A percentile compares a stretch with the other conserved stretches of the same genome.
These are phyloP conservation scores for Acrocalymma vagum DNA, from an alignment of 2,329 filamentous ascomycete species.

Conservation along the genomic window DNA sequence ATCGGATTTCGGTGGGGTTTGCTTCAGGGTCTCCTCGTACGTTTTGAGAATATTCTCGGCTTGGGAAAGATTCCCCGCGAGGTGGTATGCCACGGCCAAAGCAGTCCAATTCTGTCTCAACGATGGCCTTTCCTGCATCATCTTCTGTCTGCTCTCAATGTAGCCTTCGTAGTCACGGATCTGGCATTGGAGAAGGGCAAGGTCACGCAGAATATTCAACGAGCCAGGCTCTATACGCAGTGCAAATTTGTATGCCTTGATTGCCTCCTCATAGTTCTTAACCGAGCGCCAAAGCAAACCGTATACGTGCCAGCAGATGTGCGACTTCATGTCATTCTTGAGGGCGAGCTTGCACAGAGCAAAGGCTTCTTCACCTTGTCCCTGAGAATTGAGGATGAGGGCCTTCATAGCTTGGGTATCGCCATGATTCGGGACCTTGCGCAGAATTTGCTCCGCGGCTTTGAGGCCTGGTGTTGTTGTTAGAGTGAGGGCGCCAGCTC, in stretches of 20 bases:
- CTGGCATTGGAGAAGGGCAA: conserved; percentile 92
- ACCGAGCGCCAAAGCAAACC: conserved; percentile 89
- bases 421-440: conserved; percentile 94
- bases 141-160: conserved; percentile 84
- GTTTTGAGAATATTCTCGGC: conserved; percentile 91
- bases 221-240: conserved; percentile 93
- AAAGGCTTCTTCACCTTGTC: conserved; percentile 94
- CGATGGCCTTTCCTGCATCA: conserved; percentile 84
- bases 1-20: conserved; percentile 77
- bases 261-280: conserved; percentile 99
- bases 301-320: conserved; percentile 99
- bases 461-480: conserved; percentile 74
- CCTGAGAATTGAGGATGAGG: conserved; percentile 90
- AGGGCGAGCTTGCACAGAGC: conserved; percentile 90
- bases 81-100: conserved; percentile 90
- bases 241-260: conserved; percentile 98
- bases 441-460: conserved; percentile 93
- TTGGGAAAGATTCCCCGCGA: conserved; percentile 83
- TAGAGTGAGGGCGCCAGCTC: conserved; percentile 7
- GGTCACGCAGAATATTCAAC: conserved; percentile 89
- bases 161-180: conserved; percentile 97
- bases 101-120: conserved; percentile 96
- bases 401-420: conserved; percentile 99
- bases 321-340: conserved; percentile 97
- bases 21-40: conserved; percentile 93